Base-by-base conservation (phyloP, 1,284 basidiomycete genomes). In the Wolfiporia cocos region DNA sequence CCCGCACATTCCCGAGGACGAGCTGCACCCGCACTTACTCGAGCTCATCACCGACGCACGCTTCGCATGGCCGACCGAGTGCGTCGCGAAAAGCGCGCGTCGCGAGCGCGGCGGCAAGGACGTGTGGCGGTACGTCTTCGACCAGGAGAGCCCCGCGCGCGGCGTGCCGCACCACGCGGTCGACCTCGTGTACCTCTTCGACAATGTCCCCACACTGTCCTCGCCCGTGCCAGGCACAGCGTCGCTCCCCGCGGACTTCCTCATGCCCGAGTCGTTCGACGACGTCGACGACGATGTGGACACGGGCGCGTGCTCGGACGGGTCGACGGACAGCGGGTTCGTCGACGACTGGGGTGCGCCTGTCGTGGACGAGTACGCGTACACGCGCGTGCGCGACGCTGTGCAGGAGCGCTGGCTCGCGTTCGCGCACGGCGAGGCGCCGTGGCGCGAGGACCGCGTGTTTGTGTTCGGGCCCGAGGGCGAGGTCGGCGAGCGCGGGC, bases 391-490 rank as follows among this genome's bases (percentile, higher is more conserved):
- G 37, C 71, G 81, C 14, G 76, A 85, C 47, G 68, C 77, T 20
- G 72, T 87, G 39, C 85, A 87, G 57, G 70, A 73, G 48, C 69
- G 74, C 30, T 87, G 84, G 84, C 69, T 87, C 19, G 54, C 75
- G n/a, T 87, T 87, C 49, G 82, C 83, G 4, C 61, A 82, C 54
- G 83, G 82, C 4, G 75, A 82, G 56, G 68, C 66, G 14, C 84
- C 84, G 2, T 87, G 85, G 84, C 66, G 65, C 44, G 72, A 73
- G 45, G 73, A 78, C 42, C 78, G 74, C 56, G 73, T 85, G 40
- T 86, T 72, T 57, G 82, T 87, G n/a, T 86, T 83, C 52, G 81
- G 80, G 6, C 80, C 80, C 0, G 81, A 83, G 54, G 81, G 78
- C 34, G 81, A 83, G 63, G 73, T 71, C 1, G 81, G 81, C 30